phyloP scores from a whole-genome alignment of 139 green algal genomes.

The Coelastrella sp. region DNA sequence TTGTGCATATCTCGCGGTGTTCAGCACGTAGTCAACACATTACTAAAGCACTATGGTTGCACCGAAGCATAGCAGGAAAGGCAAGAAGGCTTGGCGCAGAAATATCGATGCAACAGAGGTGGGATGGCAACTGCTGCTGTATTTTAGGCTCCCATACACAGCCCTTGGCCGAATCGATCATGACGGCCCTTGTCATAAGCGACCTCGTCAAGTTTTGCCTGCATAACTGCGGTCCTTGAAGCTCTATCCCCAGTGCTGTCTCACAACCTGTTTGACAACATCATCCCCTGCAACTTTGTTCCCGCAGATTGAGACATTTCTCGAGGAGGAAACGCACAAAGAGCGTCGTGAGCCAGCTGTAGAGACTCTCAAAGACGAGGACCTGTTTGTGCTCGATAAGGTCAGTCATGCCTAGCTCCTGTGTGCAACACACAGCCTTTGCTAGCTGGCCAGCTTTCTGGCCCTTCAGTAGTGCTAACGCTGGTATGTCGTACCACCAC shows the following conservation, averaged over 20 bases:
- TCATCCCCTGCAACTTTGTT: neutral
- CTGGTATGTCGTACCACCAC: too few relatives aligned
- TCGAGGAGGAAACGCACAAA: constrained; percentile 68
- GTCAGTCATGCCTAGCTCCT: constrained; percentile 38
- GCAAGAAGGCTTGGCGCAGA: constrained; percentile 78
- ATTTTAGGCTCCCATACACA: neutral
- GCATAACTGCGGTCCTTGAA: neutral
- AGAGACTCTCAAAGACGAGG: constrained; percentile 69
- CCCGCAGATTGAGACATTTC: constrained; percentile 69
- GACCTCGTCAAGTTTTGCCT: neutral
- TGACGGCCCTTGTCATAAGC: too few relatives aligned
- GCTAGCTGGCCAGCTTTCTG: too few relatives aligned
- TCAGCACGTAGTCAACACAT: neutral
- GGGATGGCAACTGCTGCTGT: neutral
- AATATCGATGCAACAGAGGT: constrained; percentile 70
- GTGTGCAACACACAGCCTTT: too few relatives aligned
- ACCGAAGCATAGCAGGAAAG: constrained; percentile 50
- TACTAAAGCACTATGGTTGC: neutral
- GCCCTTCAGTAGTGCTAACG: too few relatives aligned
- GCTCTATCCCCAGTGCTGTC: neutral
- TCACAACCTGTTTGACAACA: neutral
- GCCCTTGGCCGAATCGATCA: too few relatives aligned
- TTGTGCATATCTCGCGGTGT: neutral
- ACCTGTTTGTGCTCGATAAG: constrained; percentile 88
- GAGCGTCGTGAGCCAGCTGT: constrained; percentile 65